These are phyloP conservation scores for Patellifolia procumbens DNA, from an alignment of 179 eudicot species.

Conservation along the genomic window DNA sequence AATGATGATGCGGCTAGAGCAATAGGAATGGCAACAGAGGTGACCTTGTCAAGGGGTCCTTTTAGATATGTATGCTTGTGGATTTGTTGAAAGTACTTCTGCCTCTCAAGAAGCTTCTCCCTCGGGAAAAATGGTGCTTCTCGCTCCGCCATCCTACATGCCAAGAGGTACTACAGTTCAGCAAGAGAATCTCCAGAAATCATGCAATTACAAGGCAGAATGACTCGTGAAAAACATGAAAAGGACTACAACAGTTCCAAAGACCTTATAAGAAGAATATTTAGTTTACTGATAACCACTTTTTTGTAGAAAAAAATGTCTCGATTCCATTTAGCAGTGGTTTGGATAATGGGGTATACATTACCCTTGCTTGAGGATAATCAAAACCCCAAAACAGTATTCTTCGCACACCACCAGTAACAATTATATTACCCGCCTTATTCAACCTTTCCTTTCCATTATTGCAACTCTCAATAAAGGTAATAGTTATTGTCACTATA, in stretches of 20 bases:
- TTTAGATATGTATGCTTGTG: slow-evolving; percentile 74
- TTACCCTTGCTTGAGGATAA: no score
- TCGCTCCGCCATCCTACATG: slow-evolving; percentile 55
- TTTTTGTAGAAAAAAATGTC: no score
- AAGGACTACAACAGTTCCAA: neutral
- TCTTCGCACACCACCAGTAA: no score
- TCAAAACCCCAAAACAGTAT: no score
- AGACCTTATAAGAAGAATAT: neutral
- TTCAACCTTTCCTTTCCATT: no score
- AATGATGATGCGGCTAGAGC: slow-evolving; percentile 57
- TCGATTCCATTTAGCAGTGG: no score
- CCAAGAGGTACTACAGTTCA: neutral
- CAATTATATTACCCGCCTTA: no score
- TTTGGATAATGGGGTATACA: no score
- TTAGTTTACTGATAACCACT: no score
- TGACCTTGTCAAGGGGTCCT: slow-evolving; percentile 71
- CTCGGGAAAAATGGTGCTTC: slow-evolving; percentile 74
- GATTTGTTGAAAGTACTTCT: slow-evolving; percentile 61
- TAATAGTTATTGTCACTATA: no score
- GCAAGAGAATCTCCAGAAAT: neutral
- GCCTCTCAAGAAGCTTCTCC: slow-evolving; percentile 75
- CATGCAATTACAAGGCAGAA: neutral
- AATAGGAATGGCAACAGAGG: slow-evolving; percentile 83
- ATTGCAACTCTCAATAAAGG: no score
- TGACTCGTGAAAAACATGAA: neutral